Conservation (phyloP, 2,329 filamentous ascomycete species). For the Monosporascus cannonballus region DNA sequence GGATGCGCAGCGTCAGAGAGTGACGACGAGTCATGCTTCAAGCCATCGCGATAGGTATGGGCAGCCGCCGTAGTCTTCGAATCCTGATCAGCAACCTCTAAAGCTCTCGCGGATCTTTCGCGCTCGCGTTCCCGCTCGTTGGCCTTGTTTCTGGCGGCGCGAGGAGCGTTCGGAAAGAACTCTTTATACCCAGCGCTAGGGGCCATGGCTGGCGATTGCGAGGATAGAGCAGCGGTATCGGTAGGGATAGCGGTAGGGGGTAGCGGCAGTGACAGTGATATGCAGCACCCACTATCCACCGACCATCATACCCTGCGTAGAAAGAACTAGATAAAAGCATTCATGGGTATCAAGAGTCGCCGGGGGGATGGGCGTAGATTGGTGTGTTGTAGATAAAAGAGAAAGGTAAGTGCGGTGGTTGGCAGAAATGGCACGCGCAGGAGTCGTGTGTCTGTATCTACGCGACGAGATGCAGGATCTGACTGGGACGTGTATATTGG, state of each 20-base stretch:
- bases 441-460: conserved; percentile 23
- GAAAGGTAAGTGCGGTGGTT: conserved; percentile 6
- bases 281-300: conserved; percentile 46
- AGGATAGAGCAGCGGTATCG: conserved; percentile 14
- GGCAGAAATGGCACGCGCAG: conserved; percentile 20
- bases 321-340: conserved; percentile 27
- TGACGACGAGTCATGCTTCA: conserved; percentile 25
- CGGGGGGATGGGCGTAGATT: conserved; percentile 10
- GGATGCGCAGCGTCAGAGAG: conserved; percentile 30
- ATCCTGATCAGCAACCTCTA: conserved; percentile 20
- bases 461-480: conserved; percentile 29
- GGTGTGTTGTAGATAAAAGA: conserved; percentile 12
- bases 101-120: conserved; percentile 41
- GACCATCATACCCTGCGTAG: conserved; percentile 49
- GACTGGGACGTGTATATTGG: conserved; percentile 10
- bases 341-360: conserved; percentile 24
- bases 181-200: conserved; percentile 80
- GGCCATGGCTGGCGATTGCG: conserved; percentile 55
- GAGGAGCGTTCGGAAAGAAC: conserved; percentile 77
- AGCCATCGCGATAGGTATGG: conserved; percentile 24
- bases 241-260: neutral
- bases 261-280: conserved; percentile 14
- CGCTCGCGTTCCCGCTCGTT: conserved; percentile 59
- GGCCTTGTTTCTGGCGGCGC: conserved; percentile 52
- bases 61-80: conserved; percentile 23